Evolutionary conservation across 176 grass and related monocot genomes (phyloP), one percentile per base, ranked within the genome.

Genomic region (Typha latifolia): DNA sequence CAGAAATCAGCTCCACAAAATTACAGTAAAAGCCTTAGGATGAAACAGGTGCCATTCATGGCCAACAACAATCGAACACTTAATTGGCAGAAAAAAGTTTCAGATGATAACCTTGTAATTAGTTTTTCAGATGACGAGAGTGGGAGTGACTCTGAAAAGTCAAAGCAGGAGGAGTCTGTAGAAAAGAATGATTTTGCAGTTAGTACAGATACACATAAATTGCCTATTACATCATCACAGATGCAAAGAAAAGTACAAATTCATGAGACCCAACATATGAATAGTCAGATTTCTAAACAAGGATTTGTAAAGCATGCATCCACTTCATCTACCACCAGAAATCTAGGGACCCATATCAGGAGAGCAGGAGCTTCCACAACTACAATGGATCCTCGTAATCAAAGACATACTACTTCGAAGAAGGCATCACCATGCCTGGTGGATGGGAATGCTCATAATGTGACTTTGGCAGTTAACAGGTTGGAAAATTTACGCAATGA

Each of bases 101-200:
- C 83, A 34, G 78, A 85, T 70, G 79, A 87, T 73, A 93, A 93
- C 73, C 86, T 99, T 72, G 86, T 99, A 47, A 87, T 99, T 66
- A 81, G 61, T 68, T 99, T 99, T 80, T 99, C 94, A 56, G 89
- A 93, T 78, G 89, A 99, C 79, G 94, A 99, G 70, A 82, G 72
- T 71, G 94, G 71, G 72, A 61, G 78, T 12, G 85, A 93, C 67
- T 82, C 81, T 79, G 84, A 74, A 81, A 62, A 77, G 68, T 64
- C 71, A 27, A 82, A 77, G 49, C 67, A 71, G 64, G 56, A 71
- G 53, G 61, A 50, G 73, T 49, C 47, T 27, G 72, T 29, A 53
- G 66, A 62, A 32, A 77, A 32, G n/a, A 87, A 82, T 62, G 72
- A 43, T 51, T 70, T 55, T 61, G 64, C 78, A 49, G 67, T 72